These are phyloP conservation scores for Sonneratia alba DNA, from an alignment of 345 rosid genomes.

Conservation along the genomic window DNA sequence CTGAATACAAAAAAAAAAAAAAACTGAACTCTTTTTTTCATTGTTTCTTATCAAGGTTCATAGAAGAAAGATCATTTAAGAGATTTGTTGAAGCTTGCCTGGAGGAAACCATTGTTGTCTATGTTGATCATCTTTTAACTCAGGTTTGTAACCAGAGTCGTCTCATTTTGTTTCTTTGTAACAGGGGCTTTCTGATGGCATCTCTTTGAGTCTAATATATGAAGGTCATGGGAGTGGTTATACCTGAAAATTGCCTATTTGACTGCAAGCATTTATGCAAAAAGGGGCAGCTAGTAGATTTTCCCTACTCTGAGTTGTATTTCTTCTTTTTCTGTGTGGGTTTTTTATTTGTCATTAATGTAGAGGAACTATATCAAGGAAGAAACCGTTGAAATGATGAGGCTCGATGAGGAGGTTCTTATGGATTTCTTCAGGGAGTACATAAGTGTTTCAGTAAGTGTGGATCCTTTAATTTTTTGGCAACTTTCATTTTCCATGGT, in stretches of 20 bases:
- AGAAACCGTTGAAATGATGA: constrained; percentile 93
- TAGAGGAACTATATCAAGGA: constrained; percentile 90
- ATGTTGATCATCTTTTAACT: constrained; percentile 80
- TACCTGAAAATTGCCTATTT: neutral
- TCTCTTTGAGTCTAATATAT: neutral
- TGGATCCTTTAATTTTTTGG: neutral
- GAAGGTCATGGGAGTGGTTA: neutral
- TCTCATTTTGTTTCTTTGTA: constrained; percentile 1
- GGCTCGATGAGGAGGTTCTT: constrained; percentile 91
- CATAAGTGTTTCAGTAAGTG: constrained; percentile 74
- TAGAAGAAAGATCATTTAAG: constrained; percentile 91
- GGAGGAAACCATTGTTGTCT: constrained; percentile 83
- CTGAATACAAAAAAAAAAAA: no score
- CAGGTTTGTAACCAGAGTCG: constrained; percentile 39
- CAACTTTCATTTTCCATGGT: neutral
- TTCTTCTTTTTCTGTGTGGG: neutral
- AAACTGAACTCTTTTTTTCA: constrained; percentile 12
- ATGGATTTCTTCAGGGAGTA: constrained; percentile 96
- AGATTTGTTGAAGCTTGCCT: constrained; percentile 92
- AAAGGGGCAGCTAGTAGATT: neutral
- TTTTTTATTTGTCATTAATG: constrained; percentile 9
- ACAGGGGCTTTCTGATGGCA: neutral
- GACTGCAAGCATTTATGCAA: neutral
- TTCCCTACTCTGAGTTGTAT: neutral
- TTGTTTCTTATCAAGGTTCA: constrained; percentile 48